Evolutionary conservation across 23 red algal species (phyloP), one percentile per base, ranked within the genome.

Genomic region (Cyanidioschyzon merolae): DNA sequence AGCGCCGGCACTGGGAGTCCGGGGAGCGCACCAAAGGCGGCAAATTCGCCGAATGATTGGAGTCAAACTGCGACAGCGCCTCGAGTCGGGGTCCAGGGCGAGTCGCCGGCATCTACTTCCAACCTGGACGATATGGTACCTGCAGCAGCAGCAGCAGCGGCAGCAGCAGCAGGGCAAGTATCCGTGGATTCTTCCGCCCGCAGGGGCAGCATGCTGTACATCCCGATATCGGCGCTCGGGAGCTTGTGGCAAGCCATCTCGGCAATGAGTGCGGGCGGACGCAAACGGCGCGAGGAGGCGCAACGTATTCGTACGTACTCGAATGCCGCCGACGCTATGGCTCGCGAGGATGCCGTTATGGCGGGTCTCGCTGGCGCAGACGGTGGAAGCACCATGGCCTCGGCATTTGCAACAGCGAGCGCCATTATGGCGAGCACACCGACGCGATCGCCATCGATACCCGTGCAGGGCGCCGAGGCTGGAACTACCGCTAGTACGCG

Each of bases 391-490:
- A 17, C 63, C n/a, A 71, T 71, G 63, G 63, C 63, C 7, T 71
- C 63, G 12, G 63, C 63, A 7, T 71, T 71, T 32, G 63, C 63
- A 7, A 35, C 63, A 17, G 63, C 63, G n/a, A 71, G 63, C 29
- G 63, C 63, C 12, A 71, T 71, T 27, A 71, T 71, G 63, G 63
- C 63, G 12, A 71, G 63, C 63, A 21, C 45, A 54, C 45, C 45
- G 12, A 54, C 45, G 21, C 21, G 12, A 21, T 7, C 45, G 21
- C 45, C 45, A 7, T 7, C 45, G 45, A 54, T 15, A 54, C 45
- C 12, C 45, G 21, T 15, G 7, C 45, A 21, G 21, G 45, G 45
- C 45, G 45, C 7, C 21, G 21, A 21, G 21, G 45, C 7, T 21
- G 45, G 45, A 15, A 21, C 45, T 21, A 21, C 45, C 12, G 63